phyloP scores from a whole-genome alignment of 495 filamentous ascomycete species.

The Monascus purpureus region DNA sequence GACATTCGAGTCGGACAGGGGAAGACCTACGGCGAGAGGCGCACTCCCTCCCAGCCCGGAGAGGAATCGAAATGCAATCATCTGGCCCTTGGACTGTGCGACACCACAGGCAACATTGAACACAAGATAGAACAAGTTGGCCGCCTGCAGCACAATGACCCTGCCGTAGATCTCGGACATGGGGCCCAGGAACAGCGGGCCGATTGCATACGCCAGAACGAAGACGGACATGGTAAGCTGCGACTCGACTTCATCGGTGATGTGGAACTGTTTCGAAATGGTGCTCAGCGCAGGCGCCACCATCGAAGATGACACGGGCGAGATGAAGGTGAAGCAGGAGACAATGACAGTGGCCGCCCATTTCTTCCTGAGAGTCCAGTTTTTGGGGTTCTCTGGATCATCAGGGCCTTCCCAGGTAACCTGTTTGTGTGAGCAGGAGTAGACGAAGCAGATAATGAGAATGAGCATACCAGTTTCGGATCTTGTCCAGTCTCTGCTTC shows the following conservation, averaged over 20 bases:
- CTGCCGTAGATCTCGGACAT: constrained; percentile 66
- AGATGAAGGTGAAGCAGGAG: constrained; percentile 57
- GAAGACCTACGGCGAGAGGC: constrained; percentile 29
- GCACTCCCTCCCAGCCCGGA: constrained; percentile 44
- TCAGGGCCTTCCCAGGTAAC: constrained; percentile 42
- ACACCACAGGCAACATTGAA: constrained; percentile 45
- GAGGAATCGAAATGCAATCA: constrained; percentile 44
- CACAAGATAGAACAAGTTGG: constrained; percentile 52
- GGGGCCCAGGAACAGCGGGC: constrained; percentile 55
- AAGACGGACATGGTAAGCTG: constrained; percentile 58
- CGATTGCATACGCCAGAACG: constrained; percentile 59
- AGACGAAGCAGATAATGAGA: background rate
- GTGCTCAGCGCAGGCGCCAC: constrained; percentile 50
- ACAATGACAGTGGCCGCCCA: constrained; percentile 47
- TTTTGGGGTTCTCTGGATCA: constrained; percentile 45
- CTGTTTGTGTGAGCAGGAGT: constrained; percentile 7
- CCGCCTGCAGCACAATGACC: constrained; percentile 40
- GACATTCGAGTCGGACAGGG: no score
- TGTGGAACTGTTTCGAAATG: constrained; percentile 46
- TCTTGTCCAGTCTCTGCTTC: background rate
- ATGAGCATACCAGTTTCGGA: background rate
- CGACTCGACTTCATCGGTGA: constrained; percentile 38
- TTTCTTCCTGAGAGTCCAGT: constrained; percentile 42
- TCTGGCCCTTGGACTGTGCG: constrained; percentile 31
- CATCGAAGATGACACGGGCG: constrained; percentile 57